Evolutionary conservation across 306 rosid species (phyloP).

Genomic region (Corylus avellana): DNA sequence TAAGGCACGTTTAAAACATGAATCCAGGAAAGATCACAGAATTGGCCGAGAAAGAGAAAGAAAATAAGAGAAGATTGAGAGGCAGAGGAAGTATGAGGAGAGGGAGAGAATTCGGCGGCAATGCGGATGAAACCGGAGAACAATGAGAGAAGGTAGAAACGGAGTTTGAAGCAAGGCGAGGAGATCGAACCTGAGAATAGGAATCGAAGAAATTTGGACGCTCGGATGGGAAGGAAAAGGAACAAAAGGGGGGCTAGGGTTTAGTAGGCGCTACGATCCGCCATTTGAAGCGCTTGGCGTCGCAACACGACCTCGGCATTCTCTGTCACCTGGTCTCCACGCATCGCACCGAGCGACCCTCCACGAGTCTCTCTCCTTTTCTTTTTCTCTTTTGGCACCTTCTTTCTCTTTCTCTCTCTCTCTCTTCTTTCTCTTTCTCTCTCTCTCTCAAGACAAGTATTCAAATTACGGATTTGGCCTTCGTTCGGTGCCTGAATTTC

Average conservation of each 20-base stretch:
- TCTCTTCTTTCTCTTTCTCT: background rate
- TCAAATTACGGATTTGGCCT: conserved; percentile 29
- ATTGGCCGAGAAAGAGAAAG: background rate
- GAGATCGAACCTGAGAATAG: conserved; percentile 20
- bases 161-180: background rate
- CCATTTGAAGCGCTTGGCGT: conserved; percentile 23
- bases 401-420: background rate
- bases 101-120: conserved; percentile 1
- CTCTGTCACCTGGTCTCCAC: conserved; percentile 37
- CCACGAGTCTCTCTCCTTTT: conserved; percentile 35
- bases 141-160: background rate
- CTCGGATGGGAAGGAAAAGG: no score
- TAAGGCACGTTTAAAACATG: background rate
- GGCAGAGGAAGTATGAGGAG: background rate
- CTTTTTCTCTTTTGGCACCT: background rate
- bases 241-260: background rate
- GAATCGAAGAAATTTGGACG: background rate
- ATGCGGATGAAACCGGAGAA: conserved; percentile 20
- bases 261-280: conserved; percentile 18
- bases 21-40: background rate
- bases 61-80: background rate
- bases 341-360: conserved; percentile 37
- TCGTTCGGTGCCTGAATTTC: background rate
- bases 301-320: conserved; percentile 18
- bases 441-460: background rate